A percentile compares a stretch with the other conserved stretches of the same genome.
Conservation (phyloP, 768 basidiomycete species). For the Pleurotus djamor region DNA sequence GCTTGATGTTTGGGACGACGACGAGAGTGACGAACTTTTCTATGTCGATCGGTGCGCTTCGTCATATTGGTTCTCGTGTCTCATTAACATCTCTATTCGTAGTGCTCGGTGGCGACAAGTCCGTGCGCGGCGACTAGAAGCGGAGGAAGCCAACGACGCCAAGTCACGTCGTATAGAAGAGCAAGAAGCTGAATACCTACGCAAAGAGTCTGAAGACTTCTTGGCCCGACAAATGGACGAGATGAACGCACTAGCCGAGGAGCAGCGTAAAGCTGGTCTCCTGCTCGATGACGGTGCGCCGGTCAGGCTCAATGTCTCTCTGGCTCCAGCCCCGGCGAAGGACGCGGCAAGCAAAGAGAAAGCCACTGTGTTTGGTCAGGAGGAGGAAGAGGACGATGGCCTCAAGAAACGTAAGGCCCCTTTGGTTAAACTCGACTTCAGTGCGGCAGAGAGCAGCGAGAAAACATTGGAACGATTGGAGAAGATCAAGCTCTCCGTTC, state of each 20-base stretch:
- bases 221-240: slow-evolving; percentile 94
- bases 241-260: slow-evolving; percentile 87
- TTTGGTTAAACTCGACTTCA: slow-evolving; percentile 89
- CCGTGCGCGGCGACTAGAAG: slow-evolving; percentile 64
- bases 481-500: slow-evolving; percentile 72
- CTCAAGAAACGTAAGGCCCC: slow-evolving; percentile 81
- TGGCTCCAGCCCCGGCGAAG: slow-evolving; percentile 46
- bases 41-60: slow-evolving; percentile 80
- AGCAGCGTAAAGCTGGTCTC: slow-evolving; percentile 89
- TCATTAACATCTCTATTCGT: not conserved
- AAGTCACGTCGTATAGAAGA: slow-evolving; percentile 82
- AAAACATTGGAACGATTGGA: slow-evolving; percentile 79
- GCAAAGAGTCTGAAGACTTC: slow-evolving; percentile 91
- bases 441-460: slow-evolving; percentile 75
- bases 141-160: slow-evolving; percentile 83
- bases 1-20: slow-evolving; percentile 90
- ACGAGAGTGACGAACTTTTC: slow-evolving; percentile 90
- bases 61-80: not conserved
- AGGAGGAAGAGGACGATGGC: slow-evolving; percentile 87
- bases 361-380: slow-evolving; percentile 69
- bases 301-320: slow-evolving; percentile 80
- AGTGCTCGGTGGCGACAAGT: slow-evolving; percentile 87
- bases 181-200: slow-evolving; percentile 82
- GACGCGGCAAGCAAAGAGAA: slow-evolving; percentile 45
- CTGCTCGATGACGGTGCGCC: slow-evolving; percentile 90